Evolutionary conservation across 148 eudicot genomes (phyloP).

Genomic region (Vaccinium darrowii): DNA sequence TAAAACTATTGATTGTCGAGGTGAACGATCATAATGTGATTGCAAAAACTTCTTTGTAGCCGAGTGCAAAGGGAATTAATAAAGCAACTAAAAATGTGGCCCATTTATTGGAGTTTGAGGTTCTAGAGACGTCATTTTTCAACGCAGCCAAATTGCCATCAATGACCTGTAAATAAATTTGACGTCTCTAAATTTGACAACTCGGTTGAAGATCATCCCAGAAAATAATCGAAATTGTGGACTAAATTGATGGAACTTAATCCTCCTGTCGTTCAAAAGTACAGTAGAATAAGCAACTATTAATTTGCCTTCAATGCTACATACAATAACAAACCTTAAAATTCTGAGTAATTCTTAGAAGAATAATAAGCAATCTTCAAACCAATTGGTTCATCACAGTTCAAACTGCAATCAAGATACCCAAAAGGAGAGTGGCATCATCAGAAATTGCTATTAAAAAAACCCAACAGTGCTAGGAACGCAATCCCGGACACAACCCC

Average conservation of each 20-base stretch:
- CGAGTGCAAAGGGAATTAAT: neutral
- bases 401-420: neutral
- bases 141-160: neutral
- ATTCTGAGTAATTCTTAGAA: neutral
- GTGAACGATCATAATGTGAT: neutral
- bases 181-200: neutral
- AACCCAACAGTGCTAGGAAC: too few species aligned
- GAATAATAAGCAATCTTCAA: constrained; percentile 10
- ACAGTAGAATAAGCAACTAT: neutral
- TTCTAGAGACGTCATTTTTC: neutral
- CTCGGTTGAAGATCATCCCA: neutral
- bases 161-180: neutral
- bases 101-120: neutral
- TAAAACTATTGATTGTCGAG: neutral
- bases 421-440: neutral
- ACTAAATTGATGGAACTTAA: neutral
- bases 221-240: neutral
- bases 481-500: too few species aligned
- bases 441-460: neutral
- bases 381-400: neutral
- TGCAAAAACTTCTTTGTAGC: neutral
- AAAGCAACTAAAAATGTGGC: neutral
- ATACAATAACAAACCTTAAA: constrained; percentile 12
- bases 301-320: neutral
- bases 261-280: neutral